Percentiles rank a stretch among this genome's conserved stretches.
phyloP scores from a whole-genome alignment of 2,329 filamentous ascomycete species.

The Hypoxylon sp. region DNA sequence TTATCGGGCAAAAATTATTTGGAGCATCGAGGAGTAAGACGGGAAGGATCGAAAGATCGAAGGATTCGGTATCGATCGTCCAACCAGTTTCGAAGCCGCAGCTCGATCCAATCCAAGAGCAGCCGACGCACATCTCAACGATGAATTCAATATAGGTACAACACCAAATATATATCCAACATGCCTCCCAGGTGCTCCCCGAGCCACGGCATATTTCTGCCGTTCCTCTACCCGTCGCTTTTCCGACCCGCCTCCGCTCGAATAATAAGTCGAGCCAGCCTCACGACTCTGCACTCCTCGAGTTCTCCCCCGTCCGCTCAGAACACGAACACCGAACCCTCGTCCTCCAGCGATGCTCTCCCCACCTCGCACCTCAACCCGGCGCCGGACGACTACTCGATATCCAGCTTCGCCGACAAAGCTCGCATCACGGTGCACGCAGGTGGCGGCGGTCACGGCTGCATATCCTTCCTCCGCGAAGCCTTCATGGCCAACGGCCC shows the following conservation, averaged over 20 bases:
- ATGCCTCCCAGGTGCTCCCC: constrained; percentile 60
- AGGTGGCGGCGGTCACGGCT: constrained; percentile 88
- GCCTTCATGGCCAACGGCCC: constrained; percentile 90
- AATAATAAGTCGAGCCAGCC: constrained; percentile 41
- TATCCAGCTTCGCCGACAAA: constrained; percentile 87
- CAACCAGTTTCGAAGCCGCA: constrained; percentile 5
- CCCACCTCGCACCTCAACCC: constrained; percentile 78
- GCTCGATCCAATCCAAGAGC: constrained; percentile 1
- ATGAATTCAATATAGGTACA: constrained; percentile 22
- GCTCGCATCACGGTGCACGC: constrained; percentile 82
- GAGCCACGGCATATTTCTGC: constrained; percentile 55
- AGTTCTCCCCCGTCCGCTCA: constrained; percentile 38
- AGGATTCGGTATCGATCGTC: constrained; percentile 10
- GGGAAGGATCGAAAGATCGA: constrained; percentile 11
- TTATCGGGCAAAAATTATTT: constrained; percentile 25
- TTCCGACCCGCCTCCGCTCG: constrained; percentile 51
- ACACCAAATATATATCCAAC: constrained; percentile 24
- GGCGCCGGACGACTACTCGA: constrained; percentile 83
- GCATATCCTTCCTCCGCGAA: constrained; percentile 92
- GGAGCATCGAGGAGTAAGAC: not conserved
- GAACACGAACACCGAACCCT: constrained; percentile 45
- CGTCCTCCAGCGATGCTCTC: constrained; percentile 54
- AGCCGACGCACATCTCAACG: constrained; percentile 1
- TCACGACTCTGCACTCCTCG: constrained; percentile 47
- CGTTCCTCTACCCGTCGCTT: constrained; percentile 66